Evolutionary conservation across 73 alveolate species (phyloP).

Genomic region (Paramecium octaurelia): DNA sequence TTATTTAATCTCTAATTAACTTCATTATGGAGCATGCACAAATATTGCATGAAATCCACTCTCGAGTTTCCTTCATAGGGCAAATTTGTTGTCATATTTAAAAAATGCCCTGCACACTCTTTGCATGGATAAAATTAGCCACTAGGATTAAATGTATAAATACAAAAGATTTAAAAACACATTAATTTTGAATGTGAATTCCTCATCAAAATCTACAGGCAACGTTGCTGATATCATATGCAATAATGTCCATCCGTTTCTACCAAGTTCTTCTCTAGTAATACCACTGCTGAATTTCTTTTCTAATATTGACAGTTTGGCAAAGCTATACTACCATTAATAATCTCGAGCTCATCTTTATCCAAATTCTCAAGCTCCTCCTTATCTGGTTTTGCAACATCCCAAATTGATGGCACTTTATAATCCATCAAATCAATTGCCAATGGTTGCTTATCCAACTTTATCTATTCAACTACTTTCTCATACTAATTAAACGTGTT

Average conservation of each 20-base stretch:
- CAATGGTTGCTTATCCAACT: background rate
- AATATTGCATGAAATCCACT: conserved; percentile 56
- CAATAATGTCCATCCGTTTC: conserved; percentile 48
- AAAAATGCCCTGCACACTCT: conserved; percentile 57
- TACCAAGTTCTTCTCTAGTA: conserved; percentile 48
- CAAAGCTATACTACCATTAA: background rate
- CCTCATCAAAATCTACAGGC: conserved; percentile 41
- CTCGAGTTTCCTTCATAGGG: conserved; percentile 24
- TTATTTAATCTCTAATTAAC: conserved; percentile 38
- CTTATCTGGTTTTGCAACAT: background rate
- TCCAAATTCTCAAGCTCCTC: background rate
- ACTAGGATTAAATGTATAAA: background rate
- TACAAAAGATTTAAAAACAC: conserved; percentile 60
- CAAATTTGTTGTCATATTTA: background rate
- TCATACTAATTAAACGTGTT: background rate
- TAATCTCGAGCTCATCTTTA: background rate
- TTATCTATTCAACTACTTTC: background rate
- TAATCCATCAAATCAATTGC: background rate
- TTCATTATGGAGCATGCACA: conserved; percentile 48
- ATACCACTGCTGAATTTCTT: background rate
- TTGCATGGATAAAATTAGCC: conserved; percentile 63
- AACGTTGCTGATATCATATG: conserved; percentile 64
- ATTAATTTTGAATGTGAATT: conserved; percentile 50
- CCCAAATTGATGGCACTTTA: conserved; percentile 2
- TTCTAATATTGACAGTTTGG: background rate